Evolutionary conservation across 2,329 filamentous ascomycete genomes (phyloP).

Genomic region (Acrodontium crateriforme): DNA sequence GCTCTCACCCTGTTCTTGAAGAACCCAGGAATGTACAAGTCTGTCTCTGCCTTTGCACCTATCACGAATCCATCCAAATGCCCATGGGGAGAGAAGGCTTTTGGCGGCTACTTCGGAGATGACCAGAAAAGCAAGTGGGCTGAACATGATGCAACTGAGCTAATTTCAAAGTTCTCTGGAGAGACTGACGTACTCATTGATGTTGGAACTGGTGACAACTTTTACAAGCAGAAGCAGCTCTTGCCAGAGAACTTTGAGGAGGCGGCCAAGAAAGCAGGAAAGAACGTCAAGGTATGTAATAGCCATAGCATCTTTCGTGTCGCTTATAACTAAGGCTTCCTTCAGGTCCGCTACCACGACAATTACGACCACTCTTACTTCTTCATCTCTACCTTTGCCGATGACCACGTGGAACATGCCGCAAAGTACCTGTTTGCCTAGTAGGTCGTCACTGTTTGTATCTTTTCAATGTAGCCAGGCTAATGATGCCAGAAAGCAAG

Average conservation of each 20-base stretch:
- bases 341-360: constrained; percentile 78
- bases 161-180: constrained; percentile 62
- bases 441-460: constrained; percentile 4
- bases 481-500: too few relatives aligned
- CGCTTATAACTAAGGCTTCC: too few relatives aligned
- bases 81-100: constrained; percentile 94
- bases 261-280: constrained; percentile 62
- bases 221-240: constrained; percentile 87
- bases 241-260: constrained; percentile 83
- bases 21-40: constrained; percentile 80
- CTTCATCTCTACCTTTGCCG: constrained; percentile 82
- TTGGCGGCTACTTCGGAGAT: constrained; percentile 75
- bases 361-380: constrained; percentile 97
- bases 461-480: too few relatives aligned
- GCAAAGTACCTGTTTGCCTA: constrained; percentile 57
- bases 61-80: constrained; percentile 76
- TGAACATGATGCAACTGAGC: constrained; percentile 81
- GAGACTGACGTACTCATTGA: constrained; percentile 72
- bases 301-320: too few relatives aligned
- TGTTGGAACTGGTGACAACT: constrained; percentile 87
- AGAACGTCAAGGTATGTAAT: constrained; percentile 55
- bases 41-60: constrained; percentile 79
- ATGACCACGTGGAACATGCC: constrained; percentile 83
- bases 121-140: constrained; percentile 63
- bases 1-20: constrained; percentile 84